Base-by-base conservation (phyloP, 192 early-diverging fungal genomes). In the Pilaira anomala region DNA sequence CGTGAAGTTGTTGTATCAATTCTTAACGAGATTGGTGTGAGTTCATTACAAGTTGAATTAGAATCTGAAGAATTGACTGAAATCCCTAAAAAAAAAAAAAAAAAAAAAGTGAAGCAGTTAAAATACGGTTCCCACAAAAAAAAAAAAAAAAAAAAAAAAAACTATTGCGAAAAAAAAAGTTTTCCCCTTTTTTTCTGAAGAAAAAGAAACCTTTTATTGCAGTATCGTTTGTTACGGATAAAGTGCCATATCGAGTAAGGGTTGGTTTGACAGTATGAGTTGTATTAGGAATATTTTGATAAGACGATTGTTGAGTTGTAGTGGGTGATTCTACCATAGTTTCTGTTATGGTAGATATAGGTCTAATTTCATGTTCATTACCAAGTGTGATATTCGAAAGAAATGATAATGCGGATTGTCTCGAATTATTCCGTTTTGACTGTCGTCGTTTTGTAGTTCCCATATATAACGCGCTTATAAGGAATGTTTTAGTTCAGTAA, bases 391-490 rank as follows among this genome's bases (percentile, higher is more conserved):
- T 73, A 24, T 62, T 67, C 3, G 65, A 60, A 24, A 73, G 49
- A 50, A 73, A 73, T 12, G 61, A 42, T 30, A 65, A 30, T 28
- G 72, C 72, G 50, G 69, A 58, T 21, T 59, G 62, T 72, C 69
- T 59, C 18, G 56, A 60, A 39, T 62, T 65, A 28, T 62, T 51
- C 33, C 60, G 62, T 45, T 62, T 63, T 33, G 69, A 30, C 25
- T 25, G 49, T 45, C 62, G 69, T 59, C 54, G 48, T 36, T 72
- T 65, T 18, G 63, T 48, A 16, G 69, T 72, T 36, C 33, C 33
- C 33, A 36, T 36, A 36, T 36, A 36, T 36, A 36, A 36, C 33
- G 33, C 33, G 33, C 11, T 9, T 36, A 36, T 9, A 9, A 36
- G 11, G 11, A 36, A 36, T 36, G 4, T 1, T 9, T 36, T 9